Evolutionary conservation across 2,329 filamentous ascomycete genomes (phyloP).

Genomic region (Colletotrichum trifolii): DNA sequence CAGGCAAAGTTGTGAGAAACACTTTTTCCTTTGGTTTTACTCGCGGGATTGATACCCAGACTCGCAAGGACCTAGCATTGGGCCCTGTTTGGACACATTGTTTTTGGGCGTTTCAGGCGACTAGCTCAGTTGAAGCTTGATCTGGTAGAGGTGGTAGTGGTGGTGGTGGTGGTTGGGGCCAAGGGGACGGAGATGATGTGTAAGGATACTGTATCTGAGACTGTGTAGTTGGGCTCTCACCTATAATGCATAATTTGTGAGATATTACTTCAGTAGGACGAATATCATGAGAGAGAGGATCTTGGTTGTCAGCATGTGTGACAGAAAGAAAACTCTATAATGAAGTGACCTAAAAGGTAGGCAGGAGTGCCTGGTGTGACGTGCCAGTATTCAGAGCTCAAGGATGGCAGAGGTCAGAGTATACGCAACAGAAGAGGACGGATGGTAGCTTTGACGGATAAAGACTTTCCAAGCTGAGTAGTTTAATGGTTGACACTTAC

Average conservation of each 20-base stretch:
- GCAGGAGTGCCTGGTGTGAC: no score
- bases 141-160: background rate
- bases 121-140: background rate
- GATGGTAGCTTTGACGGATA: no score
- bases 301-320: no score
- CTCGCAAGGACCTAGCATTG: constrained; percentile 18
- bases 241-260: constrained; percentile 31
- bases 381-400: no score
- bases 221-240: constrained; percentile 12
- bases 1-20: background rate
- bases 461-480: no score
- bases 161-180: background rate
- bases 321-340: no score
- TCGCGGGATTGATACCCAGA: constrained; percentile 35
- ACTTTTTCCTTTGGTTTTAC: background rate
- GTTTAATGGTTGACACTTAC: no score
- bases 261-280: background rate
- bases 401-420: no score
- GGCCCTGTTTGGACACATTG: background rate
- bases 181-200: background rate
- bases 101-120: constrained; percentile 20
- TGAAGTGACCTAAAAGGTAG: no score
- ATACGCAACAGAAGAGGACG: no score
- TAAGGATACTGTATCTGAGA: constrained; percentile 21
- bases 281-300: no score